Evolutionary conservation across 108 stramenopile genomes (phyloP).

Genomic region (Nitzschia inconspicua): DNA sequence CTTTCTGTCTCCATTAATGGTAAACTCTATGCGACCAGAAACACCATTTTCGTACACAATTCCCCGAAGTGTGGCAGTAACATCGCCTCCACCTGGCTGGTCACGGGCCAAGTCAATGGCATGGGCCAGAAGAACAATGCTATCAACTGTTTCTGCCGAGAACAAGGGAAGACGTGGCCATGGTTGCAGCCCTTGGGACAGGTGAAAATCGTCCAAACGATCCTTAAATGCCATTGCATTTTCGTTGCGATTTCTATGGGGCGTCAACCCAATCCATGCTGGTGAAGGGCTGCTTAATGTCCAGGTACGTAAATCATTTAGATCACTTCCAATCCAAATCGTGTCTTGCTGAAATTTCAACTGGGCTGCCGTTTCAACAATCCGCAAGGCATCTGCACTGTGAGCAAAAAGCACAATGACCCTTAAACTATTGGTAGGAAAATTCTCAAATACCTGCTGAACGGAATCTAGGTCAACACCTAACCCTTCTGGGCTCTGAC

Average conservation of each 20-base stretch:
- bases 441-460: neutral
- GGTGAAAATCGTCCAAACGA: neutral
- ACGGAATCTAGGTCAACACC: slow-evolving; percentile 5
- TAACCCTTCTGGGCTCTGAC: neutral
- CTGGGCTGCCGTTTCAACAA: slow-evolving; percentile 3
- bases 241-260: neutral
- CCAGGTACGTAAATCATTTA: neutral
- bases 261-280: neutral
- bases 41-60: slow-evolving; percentile 4
- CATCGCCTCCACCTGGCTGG: neutral
- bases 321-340: slow-evolving; percentile 13
- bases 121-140: slow-evolving; percentile 1
- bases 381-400: slow-evolving; percentile 4
- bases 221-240: neutral
- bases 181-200: no score
- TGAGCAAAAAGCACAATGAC: slow-evolving; percentile 16
- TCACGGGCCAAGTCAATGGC: slow-evolving; percentile 1
- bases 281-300: neutral
- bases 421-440: slow-evolving; percentile 11
- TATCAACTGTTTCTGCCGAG: slow-evolving; percentile 11
- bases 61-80: neutral
- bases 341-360: slow-evolving; percentile 8
- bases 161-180: neutral
- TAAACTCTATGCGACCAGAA: slow-evolving; percentile 7
- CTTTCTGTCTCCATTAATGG: neutral